Percentiles rank a stretch among this genome's conserved stretches.
Evolutionary conservation across 2,329 filamentous ascomycete genomes (phyloP).

Genomic region (Colletotrichum tanaceti): DNA sequence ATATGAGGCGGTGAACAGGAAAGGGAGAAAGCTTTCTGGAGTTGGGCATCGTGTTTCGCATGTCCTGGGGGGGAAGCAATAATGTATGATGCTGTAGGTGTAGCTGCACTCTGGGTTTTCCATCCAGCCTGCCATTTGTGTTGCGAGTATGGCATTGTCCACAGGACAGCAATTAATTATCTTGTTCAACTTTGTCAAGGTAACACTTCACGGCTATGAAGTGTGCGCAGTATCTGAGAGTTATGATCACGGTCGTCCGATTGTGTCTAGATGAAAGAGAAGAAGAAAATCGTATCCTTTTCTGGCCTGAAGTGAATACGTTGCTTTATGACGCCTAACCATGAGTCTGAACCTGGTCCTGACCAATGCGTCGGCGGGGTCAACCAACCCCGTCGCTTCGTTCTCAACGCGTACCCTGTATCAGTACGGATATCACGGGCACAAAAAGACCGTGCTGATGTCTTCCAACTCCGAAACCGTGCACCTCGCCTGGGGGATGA

Average conservation of each 20-base stretch:
- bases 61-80: not conserved
- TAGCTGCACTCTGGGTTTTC: conserved; percentile 15
- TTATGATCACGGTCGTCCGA: not conserved
- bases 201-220: no score
- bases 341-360: not conserved
- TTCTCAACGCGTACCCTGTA: not conserved
- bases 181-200: not conserved
- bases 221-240: not conserved
- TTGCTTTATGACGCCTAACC: not conserved
- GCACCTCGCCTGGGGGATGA: no score
- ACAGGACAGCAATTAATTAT: not conserved
- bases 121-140: conserved; percentile 10
- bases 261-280: not conserved
- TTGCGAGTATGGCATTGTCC: not conserved
- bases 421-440: no score
- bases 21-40: not conserved
- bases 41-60: not conserved
- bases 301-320: not conserved
- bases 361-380: not conserved
- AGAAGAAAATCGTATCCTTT: no score
- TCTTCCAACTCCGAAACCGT: not conserved
- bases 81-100: conserved; percentile 24
- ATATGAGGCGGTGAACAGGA: not conserved
- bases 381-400: not conserved
- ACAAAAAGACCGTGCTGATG: not conserved